Percentiles rank a stretch among this genome's conserved stretches.
These are phyloP conservation scores for Beta corolliflora DNA, from an alignment of 179 eudicot species.

Conservation along the genomic window DNA sequence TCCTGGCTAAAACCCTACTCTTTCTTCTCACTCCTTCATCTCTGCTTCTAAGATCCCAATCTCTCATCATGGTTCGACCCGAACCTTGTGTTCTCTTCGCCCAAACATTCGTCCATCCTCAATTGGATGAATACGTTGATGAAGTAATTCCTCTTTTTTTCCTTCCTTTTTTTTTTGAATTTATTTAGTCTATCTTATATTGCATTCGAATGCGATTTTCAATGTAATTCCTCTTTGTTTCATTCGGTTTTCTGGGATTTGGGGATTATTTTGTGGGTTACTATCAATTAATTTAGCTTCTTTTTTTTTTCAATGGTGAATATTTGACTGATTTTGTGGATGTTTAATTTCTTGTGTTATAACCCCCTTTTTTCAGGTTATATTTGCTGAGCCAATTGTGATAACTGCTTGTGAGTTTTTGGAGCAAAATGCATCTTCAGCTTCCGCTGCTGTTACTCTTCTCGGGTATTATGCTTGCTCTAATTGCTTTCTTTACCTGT, in stretches of 20 bases:
- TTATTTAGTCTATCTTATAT: neutral
- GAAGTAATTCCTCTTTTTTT: slow-evolving; percentile 51
- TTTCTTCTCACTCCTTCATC: too few relatives aligned
- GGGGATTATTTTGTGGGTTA: neutral
- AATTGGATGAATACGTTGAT: slow-evolving; percentile 90
- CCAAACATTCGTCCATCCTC: slow-evolving; percentile 90
- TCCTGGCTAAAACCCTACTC: too few relatives aligned
- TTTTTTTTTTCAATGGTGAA: neutral
- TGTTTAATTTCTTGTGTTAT: too few relatives aligned
- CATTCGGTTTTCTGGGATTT: neutral
- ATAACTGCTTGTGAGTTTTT: slow-evolving; percentile 92
- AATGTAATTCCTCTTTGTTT: too few relatives aligned
- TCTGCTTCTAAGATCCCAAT: too few relatives aligned
- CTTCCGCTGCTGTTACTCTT: slow-evolving; percentile 72
- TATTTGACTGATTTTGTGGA: neutral
- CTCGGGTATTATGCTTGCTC: slow-evolving; percentile 63
- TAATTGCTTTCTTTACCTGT: neutral
- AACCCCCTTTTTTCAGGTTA: slow-evolving; percentile 50
- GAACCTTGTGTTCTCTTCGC: slow-evolving; percentile 90
- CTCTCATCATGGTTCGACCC: too few relatives aligned
- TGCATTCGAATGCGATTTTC: too few relatives aligned
- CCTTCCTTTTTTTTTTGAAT: neutral
- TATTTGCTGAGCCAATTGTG: slow-evolving; percentile 89
- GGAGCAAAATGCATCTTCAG: slow-evolving; percentile 82
- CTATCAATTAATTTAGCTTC: neutral